Evolutionary conservation across 2,329 filamentous ascomycete genomes (phyloP).

Genomic region (Conoideocrella luteorostrata): DNA sequence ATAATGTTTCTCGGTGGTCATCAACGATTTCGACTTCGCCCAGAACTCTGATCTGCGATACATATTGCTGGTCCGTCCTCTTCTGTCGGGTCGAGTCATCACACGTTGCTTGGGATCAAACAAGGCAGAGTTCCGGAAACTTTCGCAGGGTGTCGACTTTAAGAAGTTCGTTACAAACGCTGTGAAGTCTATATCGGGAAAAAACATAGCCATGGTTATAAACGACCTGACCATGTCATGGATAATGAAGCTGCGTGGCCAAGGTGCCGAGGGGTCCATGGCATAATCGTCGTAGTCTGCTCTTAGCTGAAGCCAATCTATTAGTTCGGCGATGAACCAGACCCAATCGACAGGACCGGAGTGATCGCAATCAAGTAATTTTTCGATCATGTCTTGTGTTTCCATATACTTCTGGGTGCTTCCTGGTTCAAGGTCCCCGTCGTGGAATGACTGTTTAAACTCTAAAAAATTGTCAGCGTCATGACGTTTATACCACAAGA

Average conservation of each 20-base stretch:
- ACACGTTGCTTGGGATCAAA: conserved; percentile 17
- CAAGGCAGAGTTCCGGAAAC: conserved; percentile 13
- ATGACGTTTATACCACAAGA: neutral
- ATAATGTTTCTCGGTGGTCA: conserved; percentile 9
- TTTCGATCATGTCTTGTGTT: conserved; percentile 13
- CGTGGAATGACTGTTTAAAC: conserved; percentile 22
- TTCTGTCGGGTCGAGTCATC: conserved; percentile 15
- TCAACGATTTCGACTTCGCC: conserved; percentile 16
- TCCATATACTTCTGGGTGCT: conserved; percentile 13
- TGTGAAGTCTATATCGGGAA: conserved; percentile 12
- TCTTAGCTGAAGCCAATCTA: conserved; percentile 17
- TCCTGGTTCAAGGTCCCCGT: conserved; percentile 20
- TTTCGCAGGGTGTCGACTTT: conserved; percentile 11
- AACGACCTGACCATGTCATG: conserved; percentile 20
- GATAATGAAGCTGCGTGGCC: conserved; percentile 20
- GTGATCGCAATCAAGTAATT: conserved; percentile 12
- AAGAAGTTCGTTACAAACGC: conserved; percentile 14
- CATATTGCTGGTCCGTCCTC: conserved; percentile 17
- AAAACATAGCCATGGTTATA: conserved; percentile 20
- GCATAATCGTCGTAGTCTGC: conserved; percentile 14
- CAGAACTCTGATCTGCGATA: conserved; percentile 17
- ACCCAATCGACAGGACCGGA: conserved; percentile 17
- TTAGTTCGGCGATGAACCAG: conserved; percentile 15
- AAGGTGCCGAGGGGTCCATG: conserved; percentile 12
- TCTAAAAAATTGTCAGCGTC: neutral